These are phyloP conservation scores for Suhomyces guaymorum DNA, from an alignment of 1,139 yeast genomes.

Conservation along the genomic window DNA sequence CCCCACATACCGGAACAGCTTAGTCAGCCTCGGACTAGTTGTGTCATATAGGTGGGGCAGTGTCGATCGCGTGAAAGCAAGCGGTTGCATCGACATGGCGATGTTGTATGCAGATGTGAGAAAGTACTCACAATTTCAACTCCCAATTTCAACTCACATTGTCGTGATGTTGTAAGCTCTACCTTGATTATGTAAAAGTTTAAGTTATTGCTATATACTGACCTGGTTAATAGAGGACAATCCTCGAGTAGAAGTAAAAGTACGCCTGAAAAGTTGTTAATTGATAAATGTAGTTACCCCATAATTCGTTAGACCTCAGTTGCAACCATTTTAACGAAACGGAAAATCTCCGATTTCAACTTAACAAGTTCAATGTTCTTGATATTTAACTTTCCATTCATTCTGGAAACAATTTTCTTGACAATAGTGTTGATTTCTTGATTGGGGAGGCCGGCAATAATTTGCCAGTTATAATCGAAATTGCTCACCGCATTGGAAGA, in stretches of 20 bases:
- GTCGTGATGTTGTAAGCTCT: no score
- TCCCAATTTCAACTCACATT: no score
- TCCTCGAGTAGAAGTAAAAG: conserved; percentile 1
- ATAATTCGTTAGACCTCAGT: conserved; percentile 32
- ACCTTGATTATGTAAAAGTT: no score
- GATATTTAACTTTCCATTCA: conserved; percentile 46
- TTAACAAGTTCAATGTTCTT: conserved; percentile 41
- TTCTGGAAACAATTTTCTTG: conserved; percentile 39
- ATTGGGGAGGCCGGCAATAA: conserved; percentile 40
- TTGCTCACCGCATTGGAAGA: conserved; percentile 4
- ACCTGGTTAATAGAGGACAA: conserved; percentile 1
- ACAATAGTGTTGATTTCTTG: conserved; percentile 41
- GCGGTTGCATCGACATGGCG: no score
- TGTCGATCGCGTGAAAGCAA: no score
- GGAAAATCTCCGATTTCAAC: conserved; percentile 43
- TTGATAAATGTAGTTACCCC: no score
- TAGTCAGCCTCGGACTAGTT: no score
- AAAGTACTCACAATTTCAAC: no score
- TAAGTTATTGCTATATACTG: conserved; percentile 8
- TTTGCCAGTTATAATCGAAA: conserved; percentile 29
- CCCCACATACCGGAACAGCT: no score
- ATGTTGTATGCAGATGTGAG: no score
- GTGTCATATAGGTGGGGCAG: no score
- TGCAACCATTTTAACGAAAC: conserved; percentile 48
- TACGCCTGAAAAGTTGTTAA: background rate